Evolutionary conservation across 164 flowering plant species (phyloP).

Genomic region (Nymphaea colorata): DNA sequence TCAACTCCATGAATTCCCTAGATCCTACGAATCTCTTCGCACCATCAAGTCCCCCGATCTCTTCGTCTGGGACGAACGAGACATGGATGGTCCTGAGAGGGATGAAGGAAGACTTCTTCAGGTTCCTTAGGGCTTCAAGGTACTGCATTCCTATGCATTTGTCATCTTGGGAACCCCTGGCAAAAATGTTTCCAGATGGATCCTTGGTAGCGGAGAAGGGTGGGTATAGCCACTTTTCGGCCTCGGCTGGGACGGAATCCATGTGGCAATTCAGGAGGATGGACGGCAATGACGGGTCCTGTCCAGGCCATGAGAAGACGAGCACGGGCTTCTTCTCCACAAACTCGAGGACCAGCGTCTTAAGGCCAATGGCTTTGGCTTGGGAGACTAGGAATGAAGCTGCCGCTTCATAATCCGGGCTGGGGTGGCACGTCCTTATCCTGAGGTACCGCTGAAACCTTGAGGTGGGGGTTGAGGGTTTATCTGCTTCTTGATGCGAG

Average conservation of each 20-base stretch:
- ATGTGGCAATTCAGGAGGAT: conserved; percentile 84
- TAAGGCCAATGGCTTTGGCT: conserved; percentile 42
- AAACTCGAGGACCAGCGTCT: conserved; percentile 37
- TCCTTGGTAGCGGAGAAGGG: conserved; percentile 62
- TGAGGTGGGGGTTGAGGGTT: conserved; percentile 20
- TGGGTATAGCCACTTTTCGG: conserved; percentile 62
- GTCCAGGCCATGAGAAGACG: conserved; percentile 67
- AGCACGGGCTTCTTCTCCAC: conserved; percentile 48
- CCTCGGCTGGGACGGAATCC: conserved; percentile 93
- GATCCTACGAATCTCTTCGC: conserved; percentile 44
- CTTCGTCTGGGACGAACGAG: conserved; percentile 85
- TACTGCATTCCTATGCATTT: conserved; percentile 64
- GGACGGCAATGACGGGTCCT: conserved; percentile 67
- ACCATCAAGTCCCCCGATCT: conserved; percentile 75
- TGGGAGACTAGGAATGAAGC: conserved; percentile 41
- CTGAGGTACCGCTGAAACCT: conserved; percentile 65
- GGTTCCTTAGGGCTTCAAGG: conserved; percentile 33
- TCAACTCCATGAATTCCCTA: conserved; percentile 45
- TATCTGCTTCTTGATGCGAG: conserved; percentile 10
- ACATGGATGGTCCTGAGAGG: conserved; percentile 46
- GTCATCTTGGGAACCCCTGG: conserved; percentile 91
- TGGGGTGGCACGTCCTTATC: conserved; percentile 78
- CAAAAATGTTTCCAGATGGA: conserved; percentile 55
- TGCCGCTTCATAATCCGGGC: conserved; percentile 59
- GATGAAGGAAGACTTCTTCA: conserved; percentile 11